phyloP scores from a whole-genome alignment of 345 rosid genomes.

The Aquilaria malaccensis region DNA sequence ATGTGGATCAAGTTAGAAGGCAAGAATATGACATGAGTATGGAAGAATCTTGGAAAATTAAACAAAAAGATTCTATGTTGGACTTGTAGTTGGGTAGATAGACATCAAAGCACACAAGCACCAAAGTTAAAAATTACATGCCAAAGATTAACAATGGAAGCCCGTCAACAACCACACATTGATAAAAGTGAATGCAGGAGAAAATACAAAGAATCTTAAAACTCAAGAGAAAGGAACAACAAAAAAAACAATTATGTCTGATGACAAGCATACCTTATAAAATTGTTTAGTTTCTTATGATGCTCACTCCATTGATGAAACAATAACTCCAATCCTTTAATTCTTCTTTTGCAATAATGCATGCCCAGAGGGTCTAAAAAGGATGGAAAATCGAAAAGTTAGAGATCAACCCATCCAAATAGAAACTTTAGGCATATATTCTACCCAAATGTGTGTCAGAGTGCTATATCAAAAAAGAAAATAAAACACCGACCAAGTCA shows the following conservation, averaged over 20 bases:
- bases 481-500: constrained; percentile 64
- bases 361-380: constrained; percentile 74
- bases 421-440: no score
- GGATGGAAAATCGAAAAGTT: not conserved
- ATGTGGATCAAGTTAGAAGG: not conserved
- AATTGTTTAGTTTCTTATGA: constrained; percentile 77
- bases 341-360: constrained; percentile 93
- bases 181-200: not conserved
- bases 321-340: constrained; percentile 91
- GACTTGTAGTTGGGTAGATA: constrained; percentile 71
- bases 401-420: no score
- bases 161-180: constrained; percentile 8
- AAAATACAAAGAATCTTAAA: not conserved
- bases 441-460: no score
- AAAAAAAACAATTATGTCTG: not conserved
- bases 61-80: constrained; percentile 7
- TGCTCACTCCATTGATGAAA: constrained; percentile 98
- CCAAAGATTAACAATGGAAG: constrained; percentile 19
- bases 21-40: not conserved
- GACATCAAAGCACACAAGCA: constrained; percentile 73
- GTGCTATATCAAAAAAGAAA: not conserved
- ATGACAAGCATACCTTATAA: constrained; percentile 60
- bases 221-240: not conserved
- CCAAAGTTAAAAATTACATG: constrained; percentile 99
- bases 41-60: not conserved